These are phyloP conservation scores for Haemoproteus tartakovskyi DNA, from an alignment of 169 alveolate species.

Conservation along the genomic window DNA sequence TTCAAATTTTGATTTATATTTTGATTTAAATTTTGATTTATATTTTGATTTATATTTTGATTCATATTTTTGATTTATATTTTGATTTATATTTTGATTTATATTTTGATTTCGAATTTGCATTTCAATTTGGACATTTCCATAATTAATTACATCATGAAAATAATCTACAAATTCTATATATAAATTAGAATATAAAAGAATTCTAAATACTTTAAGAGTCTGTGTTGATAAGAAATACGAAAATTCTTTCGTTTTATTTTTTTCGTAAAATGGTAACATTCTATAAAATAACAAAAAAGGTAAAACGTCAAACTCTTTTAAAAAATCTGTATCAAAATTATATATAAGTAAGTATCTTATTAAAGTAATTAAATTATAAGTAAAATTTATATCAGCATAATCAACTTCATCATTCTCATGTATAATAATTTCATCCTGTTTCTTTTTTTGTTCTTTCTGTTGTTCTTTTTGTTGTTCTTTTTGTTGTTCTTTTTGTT, in stretches of 20 bases:
- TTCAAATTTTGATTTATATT: too few species aligned
- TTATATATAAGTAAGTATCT: slow-evolving; percentile 31
- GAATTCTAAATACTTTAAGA: slow-evolving; percentile 10
- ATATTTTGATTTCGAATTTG: too few species aligned
- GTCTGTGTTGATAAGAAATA: slow-evolving; percentile 12
- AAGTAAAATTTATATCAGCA: slow-evolving; percentile 13
- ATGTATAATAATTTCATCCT: not conserved
- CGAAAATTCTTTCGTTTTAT: not conserved
- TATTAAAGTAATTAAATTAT: slow-evolving; percentile 34
- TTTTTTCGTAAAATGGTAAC: slow-evolving; percentile 18
- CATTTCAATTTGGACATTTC: too few species aligned
- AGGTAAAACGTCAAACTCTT: slow-evolving; percentile 24
- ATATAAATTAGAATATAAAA: slow-evolving; percentile 33
- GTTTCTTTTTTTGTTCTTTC: not conserved
- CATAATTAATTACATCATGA: slow-evolving; percentile 33
- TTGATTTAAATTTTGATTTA: too few species aligned
- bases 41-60: too few species aligned
- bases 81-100: too few species aligned
- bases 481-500: too few species aligned
- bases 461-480: too few species aligned
- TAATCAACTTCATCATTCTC: too few species aligned
- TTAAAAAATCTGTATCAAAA: slow-evolving; percentile 19
- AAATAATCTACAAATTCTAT: slow-evolving; percentile 56
- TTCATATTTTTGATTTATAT: too few species aligned
- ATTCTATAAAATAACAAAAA: slow-evolving; percentile 29